A percentile compares a stretch with the other conserved stretches of the same genome.
Conservation (phyloP, 2,329 filamentous ascomycete genomes). For the Botrytis paeoniae region DNA sequence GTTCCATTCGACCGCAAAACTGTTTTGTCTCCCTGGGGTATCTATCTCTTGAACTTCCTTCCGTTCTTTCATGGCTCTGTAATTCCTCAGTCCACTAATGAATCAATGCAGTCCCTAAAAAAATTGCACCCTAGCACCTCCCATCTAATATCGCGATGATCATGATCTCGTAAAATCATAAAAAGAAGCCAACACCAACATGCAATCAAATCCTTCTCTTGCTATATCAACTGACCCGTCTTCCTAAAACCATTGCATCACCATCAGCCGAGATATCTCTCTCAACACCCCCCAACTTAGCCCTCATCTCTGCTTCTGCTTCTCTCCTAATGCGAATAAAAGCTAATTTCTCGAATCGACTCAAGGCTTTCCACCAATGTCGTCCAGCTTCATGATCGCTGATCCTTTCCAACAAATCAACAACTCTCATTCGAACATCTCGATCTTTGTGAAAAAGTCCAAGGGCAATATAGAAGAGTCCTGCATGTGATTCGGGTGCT, state of each 20-base stretch:
- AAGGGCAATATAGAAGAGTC: slow-evolving; percentile 85
- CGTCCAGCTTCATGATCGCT: slow-evolving; percentile 84
- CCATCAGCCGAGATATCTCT: slow-evolving; percentile 22
- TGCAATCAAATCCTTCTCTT: slow-evolving; percentile 78
- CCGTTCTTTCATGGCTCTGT: slow-evolving; percentile 6
- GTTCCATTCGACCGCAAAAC: neutral
- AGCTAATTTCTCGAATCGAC: slow-evolving; percentile 83
- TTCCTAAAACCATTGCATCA: slow-evolving; percentile 41
- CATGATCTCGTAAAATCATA: slow-evolving; percentile 46
- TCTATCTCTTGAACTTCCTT: slow-evolving; percentile 13
- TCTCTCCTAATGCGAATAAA: slow-evolving; percentile 76
- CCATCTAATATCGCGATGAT: slow-evolving; percentile 1
- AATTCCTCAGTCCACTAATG: neutral
- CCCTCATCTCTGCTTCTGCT: slow-evolving; percentile 50
- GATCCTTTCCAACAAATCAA: slow-evolving; percentile 78
- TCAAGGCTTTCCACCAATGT: slow-evolving; percentile 87
- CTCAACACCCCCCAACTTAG: slow-evolving; percentile 30
- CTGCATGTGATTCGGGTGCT: slow-evolving; percentile 80
- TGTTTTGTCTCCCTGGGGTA: slow-evolving; percentile 9
- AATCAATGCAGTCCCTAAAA: slow-evolving; percentile 9
- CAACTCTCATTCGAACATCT: slow-evolving; percentile 73
- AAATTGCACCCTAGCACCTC: slow-evolving; percentile 11
- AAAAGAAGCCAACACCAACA: slow-evolving; percentile 69
- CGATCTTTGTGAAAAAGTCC: slow-evolving; percentile 87
- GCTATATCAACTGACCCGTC: slow-evolving; percentile 52